Conservation (phyloP, 768 basidiomycete genomes). For the Lactarius trivialis region DNA sequence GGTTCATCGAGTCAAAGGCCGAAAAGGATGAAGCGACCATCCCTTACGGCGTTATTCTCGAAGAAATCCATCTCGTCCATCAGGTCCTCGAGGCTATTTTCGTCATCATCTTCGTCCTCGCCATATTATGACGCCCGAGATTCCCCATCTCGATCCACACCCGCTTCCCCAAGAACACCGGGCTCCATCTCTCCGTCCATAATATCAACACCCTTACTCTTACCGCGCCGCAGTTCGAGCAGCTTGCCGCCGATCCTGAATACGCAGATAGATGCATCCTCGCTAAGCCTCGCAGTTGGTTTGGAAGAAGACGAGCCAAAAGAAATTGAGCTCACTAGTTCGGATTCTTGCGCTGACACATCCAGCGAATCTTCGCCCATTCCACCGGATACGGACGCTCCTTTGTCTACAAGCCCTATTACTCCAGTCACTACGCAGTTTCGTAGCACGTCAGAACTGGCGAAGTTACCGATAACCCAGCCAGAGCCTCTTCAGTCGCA, state of each 20-base stretch:
- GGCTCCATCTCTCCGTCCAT: constrained; percentile 27
- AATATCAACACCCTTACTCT: constrained; percentile 36
- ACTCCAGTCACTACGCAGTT: constrained; percentile 14
- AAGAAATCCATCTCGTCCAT: constrained; percentile 53
- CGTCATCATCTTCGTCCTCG: constrained; percentile 29
- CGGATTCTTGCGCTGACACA: neutral
- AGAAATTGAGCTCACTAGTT: constrained; percentile 15
- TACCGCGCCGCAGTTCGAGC: constrained; percentile 43
- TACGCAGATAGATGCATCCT: constrained; percentile 53
- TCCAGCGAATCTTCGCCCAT: constrained; percentile 5
- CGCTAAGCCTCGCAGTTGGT: constrained; percentile 33
- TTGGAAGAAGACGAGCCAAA: constrained; percentile 26
- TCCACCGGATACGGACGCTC: neutral
- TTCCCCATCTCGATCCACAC: constrained; percentile 11
- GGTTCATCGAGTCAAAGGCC: constrained; percentile 32
- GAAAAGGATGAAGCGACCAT: constrained; percentile 55
- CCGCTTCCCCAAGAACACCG: constrained; percentile 19
- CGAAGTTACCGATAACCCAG: constrained; percentile 16
- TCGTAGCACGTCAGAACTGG: neutral
- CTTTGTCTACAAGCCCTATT: constrained; percentile 4
- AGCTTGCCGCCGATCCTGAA: constrained; percentile 53
- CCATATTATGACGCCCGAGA: constrained; percentile 36
- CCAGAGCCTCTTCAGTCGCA: constrained; percentile 17
- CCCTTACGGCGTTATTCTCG: constrained; percentile 60
- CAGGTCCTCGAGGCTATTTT: constrained; percentile 30